Base-by-base conservation (phyloP, 163 green algal species). In the Coccomyxa subellipsoidea region DNA sequence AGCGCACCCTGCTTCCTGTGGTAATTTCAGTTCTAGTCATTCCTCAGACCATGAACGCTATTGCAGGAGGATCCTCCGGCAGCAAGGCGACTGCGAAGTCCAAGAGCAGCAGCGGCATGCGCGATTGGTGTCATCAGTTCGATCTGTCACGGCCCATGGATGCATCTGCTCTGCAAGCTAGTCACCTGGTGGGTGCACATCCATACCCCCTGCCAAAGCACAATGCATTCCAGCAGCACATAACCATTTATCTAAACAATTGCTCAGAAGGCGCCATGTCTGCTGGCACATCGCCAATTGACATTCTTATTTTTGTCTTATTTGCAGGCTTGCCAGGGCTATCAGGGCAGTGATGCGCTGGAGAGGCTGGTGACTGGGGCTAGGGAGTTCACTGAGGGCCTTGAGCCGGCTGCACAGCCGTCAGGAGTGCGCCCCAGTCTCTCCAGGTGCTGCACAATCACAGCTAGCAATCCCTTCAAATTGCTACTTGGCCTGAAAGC, bases 41-140 rank as follows among this genome's bases (percentile, higher is more conserved):
- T 12, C 47, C 47, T 66, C 47, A 66, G 47, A 66, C 12, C 12
- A 66, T 29, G 12, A 66, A 66, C 23, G 47, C 15, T 59, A 18
- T 59, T 18, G 23, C 4, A 7, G 47, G 21, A 59, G 47, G 2
- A 27, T 59, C 47, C 21, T 12, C 47, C 15, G 47, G 47, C 21
- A 18, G 47, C 47, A 12, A 59, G 47, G 23, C 47, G 23, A 40
- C 38, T 31, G 18, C 7, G 18, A 37, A 35, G 7, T 23, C 35
- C 34, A 54, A 6, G 54, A 37, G 59, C 73, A 69, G 8, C 40
- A 75, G 39, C 76, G 83, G 37, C 72, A 82, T 71, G 5, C 76
- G 83, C 1, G 86, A 93, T 71, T 97, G 93, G 93, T 95, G 93
- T 84, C 91, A 93, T 81, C 81, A 81, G 5, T 96, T 90, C 69